These are phyloP conservation scores for Phylloporus scabripes DNA, from an alignment of 768 basidiomycete genomes.

Conservation along the genomic window DNA sequence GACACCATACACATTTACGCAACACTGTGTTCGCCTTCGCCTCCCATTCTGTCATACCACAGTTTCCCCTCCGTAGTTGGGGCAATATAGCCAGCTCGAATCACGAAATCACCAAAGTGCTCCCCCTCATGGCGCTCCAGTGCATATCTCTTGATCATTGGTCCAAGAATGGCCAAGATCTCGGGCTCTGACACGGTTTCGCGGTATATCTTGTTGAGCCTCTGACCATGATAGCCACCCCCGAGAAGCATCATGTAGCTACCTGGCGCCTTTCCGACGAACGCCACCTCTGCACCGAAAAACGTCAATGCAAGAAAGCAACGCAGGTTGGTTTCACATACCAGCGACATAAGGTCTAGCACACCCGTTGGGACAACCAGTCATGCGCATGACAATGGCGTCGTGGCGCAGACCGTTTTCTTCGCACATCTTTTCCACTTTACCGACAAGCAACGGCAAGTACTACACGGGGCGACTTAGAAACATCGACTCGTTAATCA, in stretches of 20 bases:
- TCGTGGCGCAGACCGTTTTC: slow-evolving; percentile 91
- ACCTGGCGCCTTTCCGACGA: slow-evolving; percentile 94
- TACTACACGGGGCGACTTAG: slow-evolving; percentile 57
- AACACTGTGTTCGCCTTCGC: slow-evolving; percentile 53
- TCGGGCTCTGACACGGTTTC: slow-evolving; percentile 88
- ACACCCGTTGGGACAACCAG: slow-evolving; percentile 92
- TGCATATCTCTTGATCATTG: slow-evolving; percentile 95
- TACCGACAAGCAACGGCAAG: slow-evolving; percentile 85
- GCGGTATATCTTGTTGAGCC: slow-evolving; percentile 94
- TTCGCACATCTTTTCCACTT: slow-evolving; percentile 93
- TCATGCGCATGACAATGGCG: slow-evolving; percentile 98
- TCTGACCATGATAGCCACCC: slow-evolving; percentile 90
- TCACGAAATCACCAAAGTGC: slow-evolving; percentile 92
- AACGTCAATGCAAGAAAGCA: neutral
- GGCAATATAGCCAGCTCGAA: slow-evolving; percentile 86
- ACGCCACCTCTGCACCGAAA: slow-evolving; percentile 69
- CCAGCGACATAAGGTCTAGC: slow-evolving; percentile 77
- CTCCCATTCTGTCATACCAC: slow-evolving; percentile 85
- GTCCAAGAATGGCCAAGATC: slow-evolving; percentile 80
- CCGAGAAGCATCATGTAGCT: slow-evolving; percentile 93
- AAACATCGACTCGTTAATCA: slow-evolving; percentile 4
- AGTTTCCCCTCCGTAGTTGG: slow-evolving; percentile 76
- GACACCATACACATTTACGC: slow-evolving; percentile 3
- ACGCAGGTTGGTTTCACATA: slow-evolving; percentile 25
- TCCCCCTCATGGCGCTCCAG: slow-evolving; percentile 83